Percentiles rank a stretch among this genome's conserved stretches.
Conservation (phyloP, 257 asterid species). For the Rubia yunnanensis region DNA sequence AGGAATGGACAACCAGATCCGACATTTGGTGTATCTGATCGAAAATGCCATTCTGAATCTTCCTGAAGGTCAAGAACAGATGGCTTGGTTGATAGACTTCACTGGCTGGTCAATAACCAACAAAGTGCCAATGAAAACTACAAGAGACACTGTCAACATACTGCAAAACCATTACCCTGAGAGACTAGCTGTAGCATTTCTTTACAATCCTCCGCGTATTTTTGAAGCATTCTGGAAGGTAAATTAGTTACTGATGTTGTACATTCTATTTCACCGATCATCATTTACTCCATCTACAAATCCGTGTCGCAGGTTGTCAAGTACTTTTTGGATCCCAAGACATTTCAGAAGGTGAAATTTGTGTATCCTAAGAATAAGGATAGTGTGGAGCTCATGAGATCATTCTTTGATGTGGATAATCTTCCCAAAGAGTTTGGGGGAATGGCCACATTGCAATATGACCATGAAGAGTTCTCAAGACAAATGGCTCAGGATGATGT, state of each 20-base stretch:
- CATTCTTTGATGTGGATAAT: slow-evolving; percentile 73
- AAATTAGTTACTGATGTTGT: neutral
- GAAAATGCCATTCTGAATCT: slow-evolving; percentile 91
- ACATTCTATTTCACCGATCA: neutral
- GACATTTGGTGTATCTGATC: slow-evolving; percentile 76
- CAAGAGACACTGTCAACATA: slow-evolving; percentile 62
- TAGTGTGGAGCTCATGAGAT: slow-evolving; percentile 71
- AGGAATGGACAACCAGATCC: slow-evolving; percentile 69
- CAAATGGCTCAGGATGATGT: slow-evolving; percentile 76
- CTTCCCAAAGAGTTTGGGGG: slow-evolving; percentile 93
- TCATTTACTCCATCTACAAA: neutral
- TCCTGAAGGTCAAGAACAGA: slow-evolving; percentile 88
- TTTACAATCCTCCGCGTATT: slow-evolving; percentile 82
- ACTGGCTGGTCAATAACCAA: slow-evolving; percentile 77
- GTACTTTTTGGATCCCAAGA: slow-evolving; percentile 72
- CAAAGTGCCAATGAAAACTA: slow-evolving; percentile 75
- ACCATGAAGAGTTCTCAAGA: slow-evolving; percentile 80
- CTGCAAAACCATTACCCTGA: slow-evolving; percentile 90
- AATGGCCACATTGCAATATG: slow-evolving; percentile 63
- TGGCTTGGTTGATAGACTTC: slow-evolving; percentile 95
- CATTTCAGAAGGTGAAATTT: slow-evolving; percentile 88
- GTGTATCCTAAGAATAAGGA: slow-evolving; percentile 90
- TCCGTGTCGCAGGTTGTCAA: slow-evolving; percentile 66
- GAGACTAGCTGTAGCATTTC: slow-evolving; percentile 73
- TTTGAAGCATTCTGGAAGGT: slow-evolving; percentile 97